These are phyloP conservation scores for Stropharia rugosoannulata DNA, from an alignment of 768 basidiomycete genomes.

Conservation along the genomic window DNA sequence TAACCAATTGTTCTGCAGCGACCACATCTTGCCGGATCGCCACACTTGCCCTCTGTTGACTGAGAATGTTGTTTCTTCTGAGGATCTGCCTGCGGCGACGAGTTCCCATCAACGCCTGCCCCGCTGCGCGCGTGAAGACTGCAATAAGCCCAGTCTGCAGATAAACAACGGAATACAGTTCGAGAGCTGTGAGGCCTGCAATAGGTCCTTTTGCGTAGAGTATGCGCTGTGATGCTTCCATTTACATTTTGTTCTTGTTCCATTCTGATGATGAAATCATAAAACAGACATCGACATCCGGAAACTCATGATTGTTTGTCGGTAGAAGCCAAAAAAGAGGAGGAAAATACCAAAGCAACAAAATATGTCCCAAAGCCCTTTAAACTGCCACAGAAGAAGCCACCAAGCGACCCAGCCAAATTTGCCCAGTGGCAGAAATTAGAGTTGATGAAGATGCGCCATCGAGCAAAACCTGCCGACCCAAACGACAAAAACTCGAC, in stretches of 20 bases:
- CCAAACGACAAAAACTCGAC: constrained; percentile 49
- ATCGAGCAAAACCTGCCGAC: constrained; percentile 63
- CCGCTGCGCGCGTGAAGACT: constrained; percentile 51
- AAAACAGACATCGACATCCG: constrained; percentile 62
- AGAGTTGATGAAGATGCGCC: constrained; percentile 74
- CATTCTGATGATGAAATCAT: constrained; percentile 10
- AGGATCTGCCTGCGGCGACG: not conserved
- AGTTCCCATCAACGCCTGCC: constrained; percentile 30
- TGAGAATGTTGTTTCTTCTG: constrained; percentile 6
- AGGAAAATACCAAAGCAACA: constrained; percentile 4
- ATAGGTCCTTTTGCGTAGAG: constrained; percentile 62
- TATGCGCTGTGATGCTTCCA: constrained; percentile 24
- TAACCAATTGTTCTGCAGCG: constrained; percentile 55
- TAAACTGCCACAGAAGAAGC: constrained; percentile 19
- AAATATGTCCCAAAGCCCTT: not conserved
- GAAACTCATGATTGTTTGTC: constrained; percentile 57
- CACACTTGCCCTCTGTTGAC: constrained; percentile 49
- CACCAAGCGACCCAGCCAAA: constrained; percentile 51
- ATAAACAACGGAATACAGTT: constrained; percentile 30
- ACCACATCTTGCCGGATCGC: constrained; percentile 58
- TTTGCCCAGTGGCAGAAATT: constrained; percentile 54
- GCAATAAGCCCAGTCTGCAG: constrained; percentile 55
- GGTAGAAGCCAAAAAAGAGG: constrained; percentile 18
- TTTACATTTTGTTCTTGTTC: constrained; percentile 2
- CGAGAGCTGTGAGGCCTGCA: constrained; percentile 52